Base-by-base conservation (phyloP, 768 basidiomycete species). In the Hygrophoropsis aurantiaca region DNA sequence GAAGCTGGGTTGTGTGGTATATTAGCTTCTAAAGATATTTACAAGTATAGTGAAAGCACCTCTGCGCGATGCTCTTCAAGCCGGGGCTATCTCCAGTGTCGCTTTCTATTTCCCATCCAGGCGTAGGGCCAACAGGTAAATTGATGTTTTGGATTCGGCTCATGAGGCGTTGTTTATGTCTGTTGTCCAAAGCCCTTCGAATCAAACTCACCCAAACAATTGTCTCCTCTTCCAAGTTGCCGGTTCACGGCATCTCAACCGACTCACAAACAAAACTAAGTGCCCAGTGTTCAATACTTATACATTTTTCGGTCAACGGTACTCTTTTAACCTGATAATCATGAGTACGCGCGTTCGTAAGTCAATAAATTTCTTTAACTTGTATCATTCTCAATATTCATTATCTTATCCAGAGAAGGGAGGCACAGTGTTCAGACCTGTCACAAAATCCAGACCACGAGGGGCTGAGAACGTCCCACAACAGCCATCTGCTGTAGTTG, bases 341-440 rank as follows among this genome's bases (percentile, higher is more conserved):
- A 76, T 76, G 75, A 74, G 71, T 32, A 72, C 69, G 27, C 73
- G 74, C 32, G 75, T 77, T 51, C 87, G 87, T 89, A 60, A 78
- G 86, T 86, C 15, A n/a, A n/a, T n/a, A n/a, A n/a, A 20, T 41
- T 45, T 42, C 46, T 34, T 11, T 16, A 37, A 15, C 33, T 36
- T 38, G 24, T 25, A 20, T 27, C n/a, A 42, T 38, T 7, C 23
- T 45, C 26, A 23, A 47, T n/a, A 23, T 44, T 30, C 7, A 30
- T 38, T 35, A 44, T n/a, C 45, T 54, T 40, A 21, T 44, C 16
- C 55, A 90, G 87, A 89, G 60, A 90, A 90, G 60, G 87, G 87
- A 13, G 72, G 77, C 7, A 75, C 81, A 5, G 62, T 87, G 44
- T 90, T 90, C 55, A 78, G 76, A 58, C 87, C 87, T n/a, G 73